Base-by-base conservation (phyloP, 2,329 filamentous ascomycete genomes). In the Calonectria leucothoes region DNA sequence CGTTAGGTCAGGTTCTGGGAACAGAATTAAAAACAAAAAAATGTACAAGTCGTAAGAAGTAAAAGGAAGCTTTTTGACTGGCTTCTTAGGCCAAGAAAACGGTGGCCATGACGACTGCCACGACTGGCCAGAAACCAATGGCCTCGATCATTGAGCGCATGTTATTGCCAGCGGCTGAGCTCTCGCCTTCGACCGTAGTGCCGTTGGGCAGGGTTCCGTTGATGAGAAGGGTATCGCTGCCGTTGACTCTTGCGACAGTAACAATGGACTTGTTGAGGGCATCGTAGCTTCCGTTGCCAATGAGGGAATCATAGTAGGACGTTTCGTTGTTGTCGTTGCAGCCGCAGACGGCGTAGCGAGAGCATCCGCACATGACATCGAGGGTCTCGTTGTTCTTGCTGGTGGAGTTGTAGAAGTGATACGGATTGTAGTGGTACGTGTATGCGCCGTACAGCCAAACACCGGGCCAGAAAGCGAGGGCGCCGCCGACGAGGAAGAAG, bases 181-280 rank as follows among this genome's bases (percentile, higher is more conserved):
- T 82, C 4, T 82, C 82, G 17, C 74, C 61, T 6, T 86, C 73
- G 0, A 88, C 87, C 0, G 91, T 92, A 0, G 92, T 94, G 63
- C 91, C 94, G 80, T 95, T 95, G 81, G 92, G 90, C 4, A 96
- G 85, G 0, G 93, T 94, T n/a, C 94, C 94, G 82, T 95, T 95
- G 81, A 96, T 85, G 35, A 94, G 86, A 45, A 97, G 89, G 1
- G 90, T 93, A 74, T 84, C 84, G 1, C 89, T 93, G 64, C 91
- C 91, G 70, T 94, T 92, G 74, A 93, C 82, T 27, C 82, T 71
- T 3, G 89, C 90, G 1, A 96, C 89, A 15, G 87, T 89, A 70
- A 94, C 88, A 2, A 95, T 77, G 0, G 87, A 88, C 78, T 91
- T 88, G 85, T 95, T 93, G 66, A 94, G 85, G 3, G 81, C 84